phyloP scores from a whole-genome alignment of 345 rosid genomes.

The Citrus hindsii region DNA sequence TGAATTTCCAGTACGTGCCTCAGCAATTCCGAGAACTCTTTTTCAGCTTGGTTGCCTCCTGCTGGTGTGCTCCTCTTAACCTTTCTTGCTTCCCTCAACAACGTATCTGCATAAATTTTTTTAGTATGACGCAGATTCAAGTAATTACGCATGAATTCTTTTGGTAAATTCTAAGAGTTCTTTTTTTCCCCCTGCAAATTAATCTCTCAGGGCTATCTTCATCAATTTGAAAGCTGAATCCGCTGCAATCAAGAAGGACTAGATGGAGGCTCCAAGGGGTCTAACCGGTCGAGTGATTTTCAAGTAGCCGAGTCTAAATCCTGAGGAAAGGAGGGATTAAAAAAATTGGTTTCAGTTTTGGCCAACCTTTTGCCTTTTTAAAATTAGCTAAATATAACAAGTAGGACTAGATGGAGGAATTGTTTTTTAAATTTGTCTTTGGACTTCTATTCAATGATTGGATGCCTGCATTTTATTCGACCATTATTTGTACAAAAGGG shows the following conservation, averaged over 20 bases:
- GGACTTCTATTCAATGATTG: too few species aligned
- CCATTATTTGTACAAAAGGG: too few species aligned
- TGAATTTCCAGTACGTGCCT: constrained; percentile 75
- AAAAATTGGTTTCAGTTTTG: too few species aligned
- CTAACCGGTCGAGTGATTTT: too few species aligned
- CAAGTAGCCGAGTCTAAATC: too few species aligned
- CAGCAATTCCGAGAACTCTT: constrained; percentile 74
- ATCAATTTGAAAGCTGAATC: constrained; percentile 77
- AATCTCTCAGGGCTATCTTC: constrained; percentile 63
- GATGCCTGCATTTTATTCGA: too few species aligned
- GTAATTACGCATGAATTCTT: neutral
- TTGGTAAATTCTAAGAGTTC: neutral
- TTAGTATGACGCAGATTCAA: neutral
- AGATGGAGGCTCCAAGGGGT: constrained; percentile 3
- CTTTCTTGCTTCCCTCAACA: neutral
- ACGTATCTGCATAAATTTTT: neutral
- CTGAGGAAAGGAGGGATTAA: too few species aligned
- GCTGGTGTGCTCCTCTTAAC: constrained; percentile 53
- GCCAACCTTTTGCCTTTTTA: too few species aligned
- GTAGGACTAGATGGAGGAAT: too few species aligned
- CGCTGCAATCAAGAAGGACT: constrained; percentile 51
- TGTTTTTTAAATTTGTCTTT: too few species aligned
- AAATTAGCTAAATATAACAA: too few species aligned
- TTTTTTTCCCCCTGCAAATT: neutral
- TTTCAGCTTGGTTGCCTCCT: constrained; percentile 58